Evolutionary conservation across 495 filamentous ascomycete genomes (phyloP).

Genomic region (Hypomontagnella monticulosa): DNA sequence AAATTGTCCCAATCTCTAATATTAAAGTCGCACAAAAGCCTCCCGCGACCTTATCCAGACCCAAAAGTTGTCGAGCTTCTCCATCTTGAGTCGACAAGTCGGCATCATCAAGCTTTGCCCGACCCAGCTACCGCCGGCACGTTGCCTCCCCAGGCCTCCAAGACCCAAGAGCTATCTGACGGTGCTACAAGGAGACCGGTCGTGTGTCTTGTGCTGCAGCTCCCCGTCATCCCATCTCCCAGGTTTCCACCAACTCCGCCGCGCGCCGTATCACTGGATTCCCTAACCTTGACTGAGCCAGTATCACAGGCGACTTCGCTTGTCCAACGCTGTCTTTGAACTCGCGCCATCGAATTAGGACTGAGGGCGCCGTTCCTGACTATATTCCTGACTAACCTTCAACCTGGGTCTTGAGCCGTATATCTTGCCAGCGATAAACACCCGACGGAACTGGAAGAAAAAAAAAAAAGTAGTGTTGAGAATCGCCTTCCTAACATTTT

Average conservation of each 20-base stretch:
- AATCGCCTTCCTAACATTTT: conserved; percentile 14
- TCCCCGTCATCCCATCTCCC: conserved; percentile 53
- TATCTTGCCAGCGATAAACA: conserved; percentile 37
- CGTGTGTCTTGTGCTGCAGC: conserved; percentile 53
- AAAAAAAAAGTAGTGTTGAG: conserved; percentile 8
- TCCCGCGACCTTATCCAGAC: conserved; percentile 56
- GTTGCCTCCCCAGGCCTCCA: conserved; percentile 46
- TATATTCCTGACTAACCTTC: conserved; percentile 33
- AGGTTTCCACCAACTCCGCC: conserved; percentile 55
- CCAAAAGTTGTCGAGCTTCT: conserved; percentile 55
- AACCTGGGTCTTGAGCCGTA: conserved; percentile 28
- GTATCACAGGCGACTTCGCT: conserved; percentile 58
- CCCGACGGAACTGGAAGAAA: conserved; percentile 12
- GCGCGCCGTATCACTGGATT: conserved; percentile 56
- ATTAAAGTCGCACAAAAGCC: conserved; percentile 65
- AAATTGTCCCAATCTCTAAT: conserved; percentile 49
- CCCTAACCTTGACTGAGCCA: conserved; percentile 52
- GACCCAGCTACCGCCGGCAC: conserved; percentile 46
- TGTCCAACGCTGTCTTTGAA: conserved; percentile 53
- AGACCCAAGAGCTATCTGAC: conserved; percentile 44
- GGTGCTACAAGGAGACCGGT: conserved; percentile 48
- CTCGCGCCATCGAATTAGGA: conserved; percentile 38
- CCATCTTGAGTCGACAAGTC: conserved; percentile 45
- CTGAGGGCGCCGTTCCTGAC: conserved; percentile 35
- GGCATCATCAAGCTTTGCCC: conserved; percentile 46